These are phyloP conservation scores for Sporothrix inflata DNA, from an alignment of 2,329 filamentous ascomycete species.

Conservation along the genomic window DNA sequence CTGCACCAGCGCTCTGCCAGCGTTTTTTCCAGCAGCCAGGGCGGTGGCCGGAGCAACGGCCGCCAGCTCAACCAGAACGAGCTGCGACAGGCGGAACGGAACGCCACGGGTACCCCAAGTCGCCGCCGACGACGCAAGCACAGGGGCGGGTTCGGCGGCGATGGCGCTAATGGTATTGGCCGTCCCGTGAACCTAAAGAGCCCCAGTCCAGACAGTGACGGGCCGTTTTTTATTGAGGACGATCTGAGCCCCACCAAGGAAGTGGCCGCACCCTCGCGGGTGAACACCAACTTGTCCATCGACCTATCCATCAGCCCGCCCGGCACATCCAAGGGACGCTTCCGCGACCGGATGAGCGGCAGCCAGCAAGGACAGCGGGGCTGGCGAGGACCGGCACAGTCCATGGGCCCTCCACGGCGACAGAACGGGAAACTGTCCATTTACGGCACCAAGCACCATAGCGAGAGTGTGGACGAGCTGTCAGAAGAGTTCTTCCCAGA, in stretches of 20 bases:
- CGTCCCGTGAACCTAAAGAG: neutral
- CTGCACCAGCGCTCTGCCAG: neutral
- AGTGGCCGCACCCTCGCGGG: neutral
- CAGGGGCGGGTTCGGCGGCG: neutral
- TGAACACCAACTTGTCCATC: slow-evolving; percentile 13
- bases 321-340: neutral
- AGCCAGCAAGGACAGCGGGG: neutral
- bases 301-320: neutral
- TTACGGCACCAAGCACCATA: neutral
- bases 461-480: slow-evolving; percentile 13
- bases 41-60: neutral
- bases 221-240: neutral
- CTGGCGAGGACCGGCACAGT: neutral
- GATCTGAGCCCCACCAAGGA: neutral
- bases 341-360: slow-evolving; percentile 25
- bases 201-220: neutral
- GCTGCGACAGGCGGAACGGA: slow-evolving; percentile 4
- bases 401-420: neutral
- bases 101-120: neutral
- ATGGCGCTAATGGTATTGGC: neutral
- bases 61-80: slow-evolving; percentile 6
- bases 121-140: neutral
- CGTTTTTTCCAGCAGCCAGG: slow-evolving; percentile 8
- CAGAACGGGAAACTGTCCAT: neutral
- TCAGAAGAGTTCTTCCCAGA: slow-evolving; percentile 12